Evolutionary conservation across 164 flowering plant species (phyloP).

Genomic region (Sedum album): DNA sequence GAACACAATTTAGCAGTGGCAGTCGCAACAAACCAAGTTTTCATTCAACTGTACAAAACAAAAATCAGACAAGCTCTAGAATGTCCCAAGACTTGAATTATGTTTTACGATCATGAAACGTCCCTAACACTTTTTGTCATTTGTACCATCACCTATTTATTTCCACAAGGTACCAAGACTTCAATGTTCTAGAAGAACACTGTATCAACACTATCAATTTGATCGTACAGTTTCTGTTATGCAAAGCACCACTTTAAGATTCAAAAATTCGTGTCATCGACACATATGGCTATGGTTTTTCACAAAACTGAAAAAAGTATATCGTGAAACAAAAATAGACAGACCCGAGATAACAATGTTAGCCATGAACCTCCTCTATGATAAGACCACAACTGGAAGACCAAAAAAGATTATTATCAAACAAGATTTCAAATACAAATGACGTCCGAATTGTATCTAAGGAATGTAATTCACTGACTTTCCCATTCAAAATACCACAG

Average conservation of each 20-base stretch:
- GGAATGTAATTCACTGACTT: too few species aligned
- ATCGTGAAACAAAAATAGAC: too few species aligned
- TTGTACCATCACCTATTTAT: neutral
- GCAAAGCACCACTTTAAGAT: neutral
- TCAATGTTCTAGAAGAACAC: neutral
- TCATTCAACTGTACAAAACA: neutral
- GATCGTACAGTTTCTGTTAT: neutral
- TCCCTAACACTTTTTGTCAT: neutral
- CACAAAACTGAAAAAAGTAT: too few species aligned
- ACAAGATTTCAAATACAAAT: too few species aligned
- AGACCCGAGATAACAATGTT: slow-evolving; percentile 92
- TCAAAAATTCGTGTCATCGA: neutral
- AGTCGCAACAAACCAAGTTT: neutral
- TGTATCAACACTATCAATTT: neutral
- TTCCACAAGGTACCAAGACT: neutral
- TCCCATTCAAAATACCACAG: slow-evolving; percentile 11
- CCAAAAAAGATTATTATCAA: too few species aligned
- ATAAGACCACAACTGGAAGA: neutral
- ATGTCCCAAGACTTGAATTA: neutral
- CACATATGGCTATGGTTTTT: neutral
- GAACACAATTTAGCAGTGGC: neutral
- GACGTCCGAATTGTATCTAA: too few species aligned
- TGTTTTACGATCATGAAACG: neutral
- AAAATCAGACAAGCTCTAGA: neutral
- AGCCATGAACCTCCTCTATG: neutral